phyloP scores from a whole-genome alignment of 2,329 filamentous ascomycete species.

The Tolypocladium nubicola region DNA sequence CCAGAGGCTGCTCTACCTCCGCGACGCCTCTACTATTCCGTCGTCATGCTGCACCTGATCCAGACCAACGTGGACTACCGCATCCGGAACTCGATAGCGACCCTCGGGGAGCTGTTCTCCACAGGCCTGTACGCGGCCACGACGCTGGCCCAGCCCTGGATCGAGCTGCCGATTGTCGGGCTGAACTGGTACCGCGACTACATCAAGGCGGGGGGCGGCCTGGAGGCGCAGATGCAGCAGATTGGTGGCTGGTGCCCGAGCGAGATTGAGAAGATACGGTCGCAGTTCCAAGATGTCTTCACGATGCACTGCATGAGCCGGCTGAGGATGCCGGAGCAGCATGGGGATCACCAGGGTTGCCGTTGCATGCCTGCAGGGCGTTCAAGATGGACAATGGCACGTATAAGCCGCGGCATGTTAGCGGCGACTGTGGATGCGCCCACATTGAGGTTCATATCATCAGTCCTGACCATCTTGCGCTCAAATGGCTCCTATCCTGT shows the following conservation, averaged over 20 bases:
- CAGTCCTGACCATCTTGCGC: slow-evolving; percentile 7
- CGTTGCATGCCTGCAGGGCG: slow-evolving; percentile 11
- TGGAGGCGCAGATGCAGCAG: slow-evolving; percentile 15
- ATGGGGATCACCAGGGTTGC: slow-evolving; percentile 14
- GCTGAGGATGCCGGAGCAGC: slow-evolving; percentile 5
- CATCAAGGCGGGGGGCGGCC: slow-evolving; percentile 5
- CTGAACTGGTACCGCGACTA: slow-evolving; percentile 11
- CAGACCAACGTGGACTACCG: slow-evolving; percentile 10
- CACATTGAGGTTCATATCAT: slow-evolving; percentile 7
- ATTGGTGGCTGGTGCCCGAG: slow-evolving; percentile 22
- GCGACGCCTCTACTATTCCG: slow-evolving; percentile 8
- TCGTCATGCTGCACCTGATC: slow-evolving; percentile 7
- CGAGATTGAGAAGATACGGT: slow-evolving; percentile 16
- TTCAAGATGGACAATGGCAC: slow-evolving; percentile 18
- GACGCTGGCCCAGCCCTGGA: slow-evolving; percentile 1
- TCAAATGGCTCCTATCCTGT: slow-evolving; percentile 9
- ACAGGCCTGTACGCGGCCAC: slow-evolving; percentile 3
- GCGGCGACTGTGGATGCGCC: slow-evolving; percentile 11
- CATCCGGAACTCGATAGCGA: slow-evolving; percentile 16
- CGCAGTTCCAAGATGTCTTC: slow-evolving; percentile 9
- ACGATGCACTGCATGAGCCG: slow-evolving; percentile 14
- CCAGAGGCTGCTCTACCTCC: slow-evolving; percentile 8
- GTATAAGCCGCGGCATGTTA: slow-evolving; percentile 15
- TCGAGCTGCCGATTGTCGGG: slow-evolving; percentile 5
- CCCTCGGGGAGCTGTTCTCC: slow-evolving; percentile 15